Conservation (phyloP, 2,329 filamentous ascomycete genomes). For the Basipetospora chlamydospora region DNA sequence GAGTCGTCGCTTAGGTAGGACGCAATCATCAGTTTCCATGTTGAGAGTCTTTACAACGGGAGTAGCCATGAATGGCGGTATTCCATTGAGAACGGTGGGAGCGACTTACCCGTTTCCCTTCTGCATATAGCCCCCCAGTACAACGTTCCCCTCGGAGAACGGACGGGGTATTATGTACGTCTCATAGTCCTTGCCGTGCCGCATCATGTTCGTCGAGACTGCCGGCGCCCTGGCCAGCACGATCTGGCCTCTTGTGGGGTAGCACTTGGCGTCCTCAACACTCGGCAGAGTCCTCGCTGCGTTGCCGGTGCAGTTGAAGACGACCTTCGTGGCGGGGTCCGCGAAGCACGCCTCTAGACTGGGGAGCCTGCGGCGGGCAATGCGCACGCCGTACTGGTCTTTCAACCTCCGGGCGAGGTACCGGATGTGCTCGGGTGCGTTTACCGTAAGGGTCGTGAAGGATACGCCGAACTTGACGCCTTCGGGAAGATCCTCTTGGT, state of each 20-base stretch:
- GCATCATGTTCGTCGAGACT: slow-evolving; percentile 22
- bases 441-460: slow-evolving; percentile 22
- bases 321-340: slow-evolving; percentile 14
- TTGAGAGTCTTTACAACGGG: background rate
- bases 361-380: slow-evolving; percentile 15
- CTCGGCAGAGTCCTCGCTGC: slow-evolving; percentile 19
- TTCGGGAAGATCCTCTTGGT: slow-evolving; percentile 14
- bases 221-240: slow-evolving; percentile 19
- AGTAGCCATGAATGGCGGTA: background rate
- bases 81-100: too few relatives aligned
- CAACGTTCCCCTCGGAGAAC: slow-evolving; percentile 19
- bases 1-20: slow-evolving; percentile 16
- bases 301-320: slow-evolving; percentile 22
- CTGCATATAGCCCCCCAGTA: slow-evolving; percentile 25
- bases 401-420: slow-evolving; percentile 15
- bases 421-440: slow-evolving; percentile 22
- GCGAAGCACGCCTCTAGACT: slow-evolving; percentile 14
- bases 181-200: slow-evolving; percentile 22
- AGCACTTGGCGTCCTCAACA: slow-evolving; percentile 22
- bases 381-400: slow-evolving; percentile 17
- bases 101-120: slow-evolving; percentile 17
- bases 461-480: slow-evolving; percentile 20
- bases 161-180: slow-evolving; percentile 26
- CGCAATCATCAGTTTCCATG: background rate
- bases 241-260: slow-evolving; percentile 25